Evolutionary conservation across 805 yeast genomes (phyloP).

Genomic region (Tetrapisispora iriomotensis): DNA sequence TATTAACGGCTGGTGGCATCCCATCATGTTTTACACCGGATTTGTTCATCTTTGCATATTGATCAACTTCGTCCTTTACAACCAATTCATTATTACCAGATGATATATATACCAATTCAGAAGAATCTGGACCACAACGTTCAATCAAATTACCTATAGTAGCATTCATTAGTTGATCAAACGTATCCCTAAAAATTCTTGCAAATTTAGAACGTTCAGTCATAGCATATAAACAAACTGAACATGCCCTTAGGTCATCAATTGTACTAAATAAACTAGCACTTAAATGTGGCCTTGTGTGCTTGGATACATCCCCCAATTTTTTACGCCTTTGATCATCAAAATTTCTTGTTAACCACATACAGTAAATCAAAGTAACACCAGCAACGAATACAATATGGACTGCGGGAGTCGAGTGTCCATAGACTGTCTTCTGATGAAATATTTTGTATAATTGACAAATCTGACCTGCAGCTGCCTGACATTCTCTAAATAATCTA

Average conservation of each 20-base stretch:
- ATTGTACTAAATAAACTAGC: slow-evolving; percentile 44
- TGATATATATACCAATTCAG: slow-evolving; percentile 39
- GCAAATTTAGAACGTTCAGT: slow-evolving; percentile 57
- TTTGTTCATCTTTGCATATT: neutral
- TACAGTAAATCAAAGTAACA: slow-evolving; percentile 52
- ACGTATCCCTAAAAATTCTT: slow-evolving; percentile 51
- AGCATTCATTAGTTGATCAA: slow-evolving; percentile 56
- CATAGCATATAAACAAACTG: slow-evolving; percentile 59
- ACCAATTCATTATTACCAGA: slow-evolving; percentile 3
- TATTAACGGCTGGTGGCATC: slow-evolving; percentile 50
- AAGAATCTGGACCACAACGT: slow-evolving; percentile 53
- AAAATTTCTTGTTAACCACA: slow-evolving; percentile 56
- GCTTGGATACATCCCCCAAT: slow-evolving; percentile 48
- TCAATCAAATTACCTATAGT: slow-evolving; percentile 53
- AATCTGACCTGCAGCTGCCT: slow-evolving; percentile 62
- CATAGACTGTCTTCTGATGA: slow-evolving; percentile 51
- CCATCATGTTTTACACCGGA: slow-evolving; percentile 29
- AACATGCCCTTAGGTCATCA: slow-evolving; percentile 57
- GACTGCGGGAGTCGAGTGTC: slow-evolving; percentile 56
- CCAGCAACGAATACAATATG: slow-evolving; percentile 64
- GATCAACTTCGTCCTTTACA: slow-evolving; percentile 5
- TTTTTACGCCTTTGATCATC: slow-evolving; percentile 46
- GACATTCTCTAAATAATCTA: slow-evolving; percentile 52
- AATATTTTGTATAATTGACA: slow-evolving; percentile 54
- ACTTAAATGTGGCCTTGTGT: slow-evolving; percentile 51